These are phyloP conservation scores for Tylopilus vinaceipallidus DNA, from an alignment of 768 basidiomycete species.

Conservation along the genomic window DNA sequence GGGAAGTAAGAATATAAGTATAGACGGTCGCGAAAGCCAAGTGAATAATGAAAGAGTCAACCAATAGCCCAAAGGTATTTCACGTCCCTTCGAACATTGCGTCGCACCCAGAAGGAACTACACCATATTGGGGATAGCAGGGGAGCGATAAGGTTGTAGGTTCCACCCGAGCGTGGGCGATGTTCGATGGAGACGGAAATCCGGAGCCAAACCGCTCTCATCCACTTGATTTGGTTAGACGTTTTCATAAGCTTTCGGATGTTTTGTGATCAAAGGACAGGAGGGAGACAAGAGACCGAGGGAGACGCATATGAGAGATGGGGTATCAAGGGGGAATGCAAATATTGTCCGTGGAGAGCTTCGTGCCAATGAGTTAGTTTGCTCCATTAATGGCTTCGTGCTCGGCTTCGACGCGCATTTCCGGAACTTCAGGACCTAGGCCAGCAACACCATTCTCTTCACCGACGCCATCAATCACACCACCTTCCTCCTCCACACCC, in stretches of 20 bases:
- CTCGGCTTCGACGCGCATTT: conserved; percentile 45
- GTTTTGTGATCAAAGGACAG: conserved; percentile 30
- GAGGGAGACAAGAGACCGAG: conserved; percentile 18
- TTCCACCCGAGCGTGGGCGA: conserved; percentile 5
- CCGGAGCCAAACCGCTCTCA: conserved; percentile 47
- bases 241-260: conserved; percentile 33
- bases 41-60: conserved; percentile 55
- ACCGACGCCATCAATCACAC: conserved; percentile 23
- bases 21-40: conserved; percentile 34
- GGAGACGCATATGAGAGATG: conserved; percentile 27
- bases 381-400: conserved; percentile 26
- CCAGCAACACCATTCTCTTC: conserved; percentile 24
- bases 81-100: conserved; percentile 18
- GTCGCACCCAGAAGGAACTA: neutral
- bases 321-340: conserved; percentile 32
- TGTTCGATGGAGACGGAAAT: conserved; percentile 26
- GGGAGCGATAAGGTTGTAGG: conserved; percentile 9
- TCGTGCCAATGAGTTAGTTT: conserved; percentile 16
- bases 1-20: conserved; percentile 25
- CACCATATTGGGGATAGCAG: conserved; percentile 7
- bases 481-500: conserved; percentile 24
- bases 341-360: conserved; percentile 26
- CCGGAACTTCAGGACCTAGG: conserved; percentile 31
- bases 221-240: conserved; percentile 36
- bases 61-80: conserved; percentile 56